Base-by-base conservation (phyloP, 1,139 yeast genomes). In the Pichia sp. region DNA sequence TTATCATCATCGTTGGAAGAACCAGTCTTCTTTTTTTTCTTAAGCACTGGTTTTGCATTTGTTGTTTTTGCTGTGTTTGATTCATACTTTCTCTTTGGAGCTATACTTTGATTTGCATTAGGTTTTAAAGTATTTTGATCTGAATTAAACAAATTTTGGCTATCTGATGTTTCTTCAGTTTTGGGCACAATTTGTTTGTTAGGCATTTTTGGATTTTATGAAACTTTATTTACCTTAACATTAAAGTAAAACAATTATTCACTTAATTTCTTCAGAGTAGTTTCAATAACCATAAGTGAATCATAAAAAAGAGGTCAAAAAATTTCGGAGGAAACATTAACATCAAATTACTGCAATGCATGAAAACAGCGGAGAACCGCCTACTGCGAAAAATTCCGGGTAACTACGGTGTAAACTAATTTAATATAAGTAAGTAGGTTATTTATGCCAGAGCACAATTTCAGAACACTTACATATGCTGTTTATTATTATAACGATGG, bases 11-110 rank as follows among this genome's bases (percentile, higher is more conserved):
- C 36, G 8, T 43, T 37, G 3, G 32, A 6, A 34, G 31, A 30
- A 5, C 42, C n/a, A 4, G 42, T 28, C 43, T 43, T 46, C n/a
- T 49, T 49, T 10, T 44, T 46, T 29, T 38, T 49, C 27, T 43
- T 48, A 8, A 29, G 11, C 5, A 43, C 28, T 9, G 41, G 7
- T 26, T 34, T 44, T 4, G 32, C 18, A 3, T 33, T 33, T 18
- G 42, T 44, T 7, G 5, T n/a, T 8, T 8, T 38, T 7, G 35
- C 18, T 28, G 30, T 10, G 25, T 36, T 43, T 25, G 44, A 26
- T 28, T 36, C 39, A 26, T 9, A 36, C 11, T 36, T 36, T 10
- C 39, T 36, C 18, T 18, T 18, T 18, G 18, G 18, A 18, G 18
- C 18, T 18, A 18, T 18, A 18, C 18, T 18, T 18, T 18, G 18